A percentile compares a stretch with the other conserved stretches of the same genome.
phyloP scores from a whole-genome alignment of 768 basidiomycete genomes.

The Boletellus sp. region DNA sequence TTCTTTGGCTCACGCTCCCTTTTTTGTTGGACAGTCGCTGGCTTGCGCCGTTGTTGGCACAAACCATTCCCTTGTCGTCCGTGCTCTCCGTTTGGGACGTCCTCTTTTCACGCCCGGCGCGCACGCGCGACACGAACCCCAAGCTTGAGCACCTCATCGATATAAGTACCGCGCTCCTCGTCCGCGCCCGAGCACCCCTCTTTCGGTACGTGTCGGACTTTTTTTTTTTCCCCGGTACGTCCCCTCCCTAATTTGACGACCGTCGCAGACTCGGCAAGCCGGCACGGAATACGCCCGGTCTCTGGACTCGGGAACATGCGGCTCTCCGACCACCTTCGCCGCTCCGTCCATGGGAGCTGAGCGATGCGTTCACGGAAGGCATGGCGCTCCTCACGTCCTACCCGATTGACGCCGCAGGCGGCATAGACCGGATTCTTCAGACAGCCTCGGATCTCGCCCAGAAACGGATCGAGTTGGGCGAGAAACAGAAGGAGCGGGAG shows the following conservation, averaged over 20 bases:
- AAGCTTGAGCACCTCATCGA: constrained; percentile 71
- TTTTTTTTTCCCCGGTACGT: no score
- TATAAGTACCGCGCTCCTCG: constrained; percentile 65
- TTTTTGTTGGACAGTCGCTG: constrained; percentile 50
- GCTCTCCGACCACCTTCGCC: constrained; percentile 39
- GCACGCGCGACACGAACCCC: constrained; percentile 48
- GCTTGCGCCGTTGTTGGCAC: constrained; percentile 67
- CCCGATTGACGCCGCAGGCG: constrained; percentile 61
- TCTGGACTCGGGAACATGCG: constrained; percentile 52
- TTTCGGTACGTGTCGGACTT: constrained; percentile 42
- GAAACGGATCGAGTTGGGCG: constrained; percentile 43
- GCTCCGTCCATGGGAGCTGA: constrained; percentile 47
- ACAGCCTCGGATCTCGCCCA: constrained; percentile 57
- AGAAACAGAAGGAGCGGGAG: constrained; percentile 25
- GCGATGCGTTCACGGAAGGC: constrained; percentile 65
- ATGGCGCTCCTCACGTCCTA: constrained; percentile 62
- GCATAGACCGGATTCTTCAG: constrained; percentile 68
- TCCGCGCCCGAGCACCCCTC: constrained; percentile 51
- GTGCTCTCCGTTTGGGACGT: constrained; percentile 68
- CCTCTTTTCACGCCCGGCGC: constrained; percentile 56
- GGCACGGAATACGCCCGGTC: constrained; percentile 38
- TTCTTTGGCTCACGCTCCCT: not conserved
- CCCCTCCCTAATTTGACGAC: not conserved
- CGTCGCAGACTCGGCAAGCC: constrained; percentile 49
- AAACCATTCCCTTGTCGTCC: constrained; percentile 63